Base-by-base conservation (phyloP, 1,284 basidiomycete genomes). In the Entoloma clypeatum region DNA sequence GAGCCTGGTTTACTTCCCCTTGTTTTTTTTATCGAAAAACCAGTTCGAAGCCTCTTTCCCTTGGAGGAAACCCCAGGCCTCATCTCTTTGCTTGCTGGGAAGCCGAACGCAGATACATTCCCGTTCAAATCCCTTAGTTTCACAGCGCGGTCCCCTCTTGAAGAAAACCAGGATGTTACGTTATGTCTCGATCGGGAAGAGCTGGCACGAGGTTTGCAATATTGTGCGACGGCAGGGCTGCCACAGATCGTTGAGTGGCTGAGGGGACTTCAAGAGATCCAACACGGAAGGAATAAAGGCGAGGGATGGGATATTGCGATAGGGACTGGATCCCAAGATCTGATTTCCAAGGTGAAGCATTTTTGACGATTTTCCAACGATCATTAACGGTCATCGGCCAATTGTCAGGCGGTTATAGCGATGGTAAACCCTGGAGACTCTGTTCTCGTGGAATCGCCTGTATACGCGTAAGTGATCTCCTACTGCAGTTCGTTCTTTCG, bases 71-170 rank as follows among this genome's bases (percentile, higher is more conserved):
- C 63, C 5, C 88, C 89, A 0, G 87, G 86, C 4, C 68, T 93
- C 49, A 79, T 95, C 39, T 91, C 89, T 10, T 72, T 94, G 46
- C 75, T 90, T 17, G 81, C 81, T 0, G 84, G 83, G 36, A 85
- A 86, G 62, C 93, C 93, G 17, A 93, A 93, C 58, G 76, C 82
- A 9, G 64, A 70, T 13, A 86, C 88, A 5, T 96, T 95, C 65
- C 92, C 92, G 0, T 85, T 96, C 61, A 77, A 80, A 10, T 77
- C 78, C 2, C 65, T 94, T 47, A 76, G 74, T 33, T 69, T 85
- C 52, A 73, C 69, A 6, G 60, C 65, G 10, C 66, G 67, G 13
- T 68, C 67, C 23, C 77, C 72, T 2, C 59, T 52, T n/a, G 59
- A 72, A 55, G 61, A 64, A 25, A 56, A 53, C 9, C 54, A 65